Percentiles rank a stretch among this genome's conserved stretches.
phyloP scores from a whole-genome alignment of 441 rosid genomes.

The Codiaeum variegatum region DNA sequence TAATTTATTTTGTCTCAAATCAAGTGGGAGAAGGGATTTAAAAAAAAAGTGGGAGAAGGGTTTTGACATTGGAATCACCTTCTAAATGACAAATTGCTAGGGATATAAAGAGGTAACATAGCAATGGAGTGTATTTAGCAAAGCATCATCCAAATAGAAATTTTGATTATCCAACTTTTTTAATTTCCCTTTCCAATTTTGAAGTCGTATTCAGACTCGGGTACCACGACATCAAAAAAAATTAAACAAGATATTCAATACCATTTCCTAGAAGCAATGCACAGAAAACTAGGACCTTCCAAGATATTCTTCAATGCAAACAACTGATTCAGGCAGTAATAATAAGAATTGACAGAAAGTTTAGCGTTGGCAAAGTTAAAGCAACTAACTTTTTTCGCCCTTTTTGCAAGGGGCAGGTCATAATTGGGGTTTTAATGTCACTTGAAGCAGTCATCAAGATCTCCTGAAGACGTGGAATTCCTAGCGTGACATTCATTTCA shows the following conservation, averaged over 20 bases:
- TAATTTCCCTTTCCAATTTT: background rate
- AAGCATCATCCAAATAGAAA: background rate
- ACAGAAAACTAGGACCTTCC: background rate
- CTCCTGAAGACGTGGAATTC: slow-evolving; percentile 96
- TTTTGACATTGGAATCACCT: background rate
- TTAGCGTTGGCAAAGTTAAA: slow-evolving; percentile 12
- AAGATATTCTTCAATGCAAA: background rate
- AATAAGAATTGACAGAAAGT: background rate
- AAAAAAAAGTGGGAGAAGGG: background rate
- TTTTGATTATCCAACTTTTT: background rate
- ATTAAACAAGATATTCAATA: background rate
- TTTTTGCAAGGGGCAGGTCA: slow-evolving; percentile 80
- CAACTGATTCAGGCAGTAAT: background rate
- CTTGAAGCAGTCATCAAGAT: slow-evolving; percentile 87
- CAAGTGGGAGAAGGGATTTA: background rate
- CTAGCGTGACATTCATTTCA: slow-evolving; percentile 98
- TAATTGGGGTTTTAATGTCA: slow-evolving; percentile 82
- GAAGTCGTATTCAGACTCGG: background rate
- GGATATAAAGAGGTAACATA: background rate
- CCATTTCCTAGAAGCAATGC: background rate
- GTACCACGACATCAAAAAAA: background rate
- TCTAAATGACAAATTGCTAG: background rate
- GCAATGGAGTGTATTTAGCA: background rate
- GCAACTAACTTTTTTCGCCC: slow-evolving; percentile 66
- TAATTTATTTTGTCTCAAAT: background rate